phyloP scores from a whole-genome alignment of 2,329 filamentous ascomycete genomes.

The Dothideomycetes sp. region DNA sequence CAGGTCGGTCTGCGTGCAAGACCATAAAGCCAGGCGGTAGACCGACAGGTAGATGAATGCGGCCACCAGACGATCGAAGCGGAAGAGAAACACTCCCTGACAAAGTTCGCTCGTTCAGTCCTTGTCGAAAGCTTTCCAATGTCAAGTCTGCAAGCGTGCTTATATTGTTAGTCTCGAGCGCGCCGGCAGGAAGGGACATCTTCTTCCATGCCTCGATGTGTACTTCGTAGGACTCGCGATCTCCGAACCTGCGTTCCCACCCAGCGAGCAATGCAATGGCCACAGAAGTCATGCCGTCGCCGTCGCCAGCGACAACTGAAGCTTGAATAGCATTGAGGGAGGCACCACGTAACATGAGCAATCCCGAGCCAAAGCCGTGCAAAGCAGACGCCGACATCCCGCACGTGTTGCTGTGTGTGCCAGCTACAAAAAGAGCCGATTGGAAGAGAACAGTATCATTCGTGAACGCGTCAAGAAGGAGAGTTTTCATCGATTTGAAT shows the following conservation, averaged over 20 bases:
- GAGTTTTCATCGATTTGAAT: constrained; percentile 11
- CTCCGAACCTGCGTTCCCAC: constrained; percentile 16
- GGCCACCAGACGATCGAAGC: background rate
- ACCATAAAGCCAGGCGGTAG: constrained; percentile 11
- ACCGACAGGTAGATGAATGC: background rate
- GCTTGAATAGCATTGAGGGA: constrained; percentile 13
- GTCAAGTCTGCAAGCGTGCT: constrained; percentile 13
- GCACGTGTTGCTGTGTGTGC: constrained; percentile 14
- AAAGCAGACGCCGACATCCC: constrained; percentile 4
- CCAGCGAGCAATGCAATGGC: constrained; percentile 15
- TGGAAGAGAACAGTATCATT: constrained; percentile 12
- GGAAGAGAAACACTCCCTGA: constrained; percentile 3
- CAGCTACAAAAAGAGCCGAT: constrained; percentile 13
- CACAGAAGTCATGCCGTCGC: constrained; percentile 12
- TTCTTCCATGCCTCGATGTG: constrained; percentile 14
- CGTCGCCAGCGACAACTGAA: constrained; percentile 8
- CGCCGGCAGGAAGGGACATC: constrained; percentile 9
- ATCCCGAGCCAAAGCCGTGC: constrained; percentile 12
- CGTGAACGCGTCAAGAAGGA: constrained; percentile 12
- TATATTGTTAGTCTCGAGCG: constrained; percentile 12
- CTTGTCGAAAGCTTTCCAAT: constrained; percentile 12
- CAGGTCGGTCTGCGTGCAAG: constrained; percentile 9
- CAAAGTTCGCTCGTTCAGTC: constrained; percentile 6
- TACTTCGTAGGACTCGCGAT: constrained; percentile 11
- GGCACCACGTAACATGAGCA: constrained; percentile 13